Percentiles rank a stretch among this genome's conserved stretches.
These are phyloP conservation scores for Neofusicoccum sp. DNA, from an alignment of 2,329 filamentous ascomycete species.

Conservation along the genomic window DNA sequence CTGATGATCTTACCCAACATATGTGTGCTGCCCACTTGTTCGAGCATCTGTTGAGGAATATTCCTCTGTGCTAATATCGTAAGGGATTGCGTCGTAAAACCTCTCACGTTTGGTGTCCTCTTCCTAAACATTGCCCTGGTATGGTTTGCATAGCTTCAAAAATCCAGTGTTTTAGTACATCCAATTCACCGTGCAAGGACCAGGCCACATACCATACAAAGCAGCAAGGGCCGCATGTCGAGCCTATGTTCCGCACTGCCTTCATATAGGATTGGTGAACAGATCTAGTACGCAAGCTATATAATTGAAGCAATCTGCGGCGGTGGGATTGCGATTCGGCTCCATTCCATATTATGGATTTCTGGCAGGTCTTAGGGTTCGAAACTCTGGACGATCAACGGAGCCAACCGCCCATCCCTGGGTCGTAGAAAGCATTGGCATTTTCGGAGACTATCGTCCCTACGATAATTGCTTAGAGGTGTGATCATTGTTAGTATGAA, in stretches of 20 bases:
- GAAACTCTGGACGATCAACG: background rate
- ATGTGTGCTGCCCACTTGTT: too few relatives aligned
- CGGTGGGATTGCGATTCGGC: background rate
- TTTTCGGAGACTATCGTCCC: too few relatives aligned
- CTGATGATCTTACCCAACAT: too few relatives aligned
- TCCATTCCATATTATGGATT: background rate
- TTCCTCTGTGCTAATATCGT: background rate
- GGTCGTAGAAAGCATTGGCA: slow-evolving; percentile 3
- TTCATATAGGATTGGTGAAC: background rate
- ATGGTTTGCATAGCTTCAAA: background rate
- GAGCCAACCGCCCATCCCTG: background rate
- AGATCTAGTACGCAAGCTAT: slow-evolving; percentile 1
- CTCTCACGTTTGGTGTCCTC: background rate
- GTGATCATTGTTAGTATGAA: too few relatives aligned
- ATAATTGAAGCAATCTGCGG: background rate
- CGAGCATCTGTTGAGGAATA: too few relatives aligned
- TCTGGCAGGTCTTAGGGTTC: background rate
- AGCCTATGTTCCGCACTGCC: background rate
- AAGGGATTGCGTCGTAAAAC: background rate
- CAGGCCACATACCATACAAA: background rate
- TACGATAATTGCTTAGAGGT: too few relatives aligned
- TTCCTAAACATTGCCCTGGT: background rate
- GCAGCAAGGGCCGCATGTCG: slow-evolving; percentile 3
- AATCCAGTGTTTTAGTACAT: background rate
- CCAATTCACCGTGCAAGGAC: background rate